phyloP scores from a whole-genome alignment of 2,329 filamentous ascomycete species.

The Penicillium sp. region DNA sequence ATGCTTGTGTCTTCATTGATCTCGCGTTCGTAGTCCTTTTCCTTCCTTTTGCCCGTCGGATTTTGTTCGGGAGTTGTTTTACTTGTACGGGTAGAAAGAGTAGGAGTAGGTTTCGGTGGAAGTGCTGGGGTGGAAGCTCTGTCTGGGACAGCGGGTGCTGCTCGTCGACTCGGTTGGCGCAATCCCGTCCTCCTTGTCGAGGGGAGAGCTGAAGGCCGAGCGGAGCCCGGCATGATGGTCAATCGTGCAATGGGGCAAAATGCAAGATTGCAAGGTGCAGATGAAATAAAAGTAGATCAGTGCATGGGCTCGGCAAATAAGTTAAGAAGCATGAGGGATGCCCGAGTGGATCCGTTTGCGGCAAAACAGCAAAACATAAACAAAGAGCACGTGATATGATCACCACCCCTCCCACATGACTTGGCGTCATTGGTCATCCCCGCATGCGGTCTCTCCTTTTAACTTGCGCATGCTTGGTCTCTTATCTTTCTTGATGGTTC shows the following conservation, averaged over 20 bases:
- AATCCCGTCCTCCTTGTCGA: conserved; percentile 48
- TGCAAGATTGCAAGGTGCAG: neutral
- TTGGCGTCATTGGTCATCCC: conserved; percentile 10
- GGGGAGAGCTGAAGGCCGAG: conserved; percentile 46
- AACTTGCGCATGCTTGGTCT: neutral
- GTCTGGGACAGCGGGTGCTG: conserved; percentile 49
- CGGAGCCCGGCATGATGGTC: conserved; percentile 49
- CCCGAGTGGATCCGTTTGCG: conserved; percentile 9
- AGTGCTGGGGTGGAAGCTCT: conserved; percentile 64
- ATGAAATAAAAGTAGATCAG: conserved; percentile 6
- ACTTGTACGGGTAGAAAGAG: conserved; percentile 32
- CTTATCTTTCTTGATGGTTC: conserved; percentile 1
- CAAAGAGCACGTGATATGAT: conserved; percentile 21
- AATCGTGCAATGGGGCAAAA: neutral
- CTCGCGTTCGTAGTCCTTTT: conserved; percentile 71
- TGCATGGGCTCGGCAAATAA: neutral
- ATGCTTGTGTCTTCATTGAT: conserved; percentile 84
- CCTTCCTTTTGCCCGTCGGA: conserved; percentile 71
- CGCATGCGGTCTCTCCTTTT: conserved; percentile 1
- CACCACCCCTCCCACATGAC: conserved; percentile 22
- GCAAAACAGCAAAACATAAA: conserved; percentile 24
- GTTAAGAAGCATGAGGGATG: neutral
- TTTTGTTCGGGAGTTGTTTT: conserved; percentile 45
- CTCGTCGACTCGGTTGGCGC: conserved; percentile 48
- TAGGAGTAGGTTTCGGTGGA: conserved; percentile 56